Conservation (phyloP, 768 basidiomycete genomes). For the Neoboletus brunneissimus region DNA sequence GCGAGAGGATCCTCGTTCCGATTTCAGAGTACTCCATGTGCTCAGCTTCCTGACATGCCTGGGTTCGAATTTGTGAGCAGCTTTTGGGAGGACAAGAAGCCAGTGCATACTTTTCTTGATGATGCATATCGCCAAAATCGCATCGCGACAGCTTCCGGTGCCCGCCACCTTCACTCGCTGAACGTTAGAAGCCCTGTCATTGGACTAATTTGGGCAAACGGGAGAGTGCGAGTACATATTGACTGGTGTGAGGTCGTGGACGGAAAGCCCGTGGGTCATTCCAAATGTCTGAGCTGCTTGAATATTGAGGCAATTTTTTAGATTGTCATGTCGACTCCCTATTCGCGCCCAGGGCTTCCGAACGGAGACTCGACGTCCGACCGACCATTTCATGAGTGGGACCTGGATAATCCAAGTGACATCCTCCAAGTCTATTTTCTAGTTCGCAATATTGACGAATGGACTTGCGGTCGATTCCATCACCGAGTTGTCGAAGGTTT, state of each 20-base stretch:
- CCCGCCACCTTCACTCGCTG: slow-evolving; percentile 49
- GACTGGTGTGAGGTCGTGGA: slow-evolving; percentile 48
- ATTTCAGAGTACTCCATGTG: slow-evolving; percentile 50
- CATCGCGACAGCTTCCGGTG: slow-evolving; percentile 50
- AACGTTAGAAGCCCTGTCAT: slow-evolving; percentile 46
- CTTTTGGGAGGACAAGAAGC: slow-evolving; percentile 62
- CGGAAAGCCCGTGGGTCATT: slow-evolving; percentile 34
- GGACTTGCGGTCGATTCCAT: slow-evolving; percentile 46
- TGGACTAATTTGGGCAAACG: slow-evolving; percentile 53
- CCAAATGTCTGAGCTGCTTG: not conserved
- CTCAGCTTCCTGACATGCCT: slow-evolving; percentile 43
- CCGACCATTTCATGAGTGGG: slow-evolving; percentile 47
- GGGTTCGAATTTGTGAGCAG: slow-evolving; percentile 54
- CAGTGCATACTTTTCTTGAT: slow-evolving; percentile 44
- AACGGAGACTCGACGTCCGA: slow-evolving; percentile 12
- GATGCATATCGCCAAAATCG: slow-evolving; percentile 59
- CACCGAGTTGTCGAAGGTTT: slow-evolving; percentile 41
- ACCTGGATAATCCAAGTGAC: slow-evolving; percentile 41
- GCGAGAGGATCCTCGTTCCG: slow-evolving; percentile 47
- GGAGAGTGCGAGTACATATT: slow-evolving; percentile 50
- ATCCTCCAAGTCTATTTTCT: slow-evolving; percentile 51
- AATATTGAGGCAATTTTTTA: slow-evolving; percentile 19
- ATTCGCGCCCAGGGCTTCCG: slow-evolving; percentile 25
- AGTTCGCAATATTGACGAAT: slow-evolving; percentile 51
- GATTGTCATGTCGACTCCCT: slow-evolving; percentile 52